Percentiles rank a stretch among this genome's conserved stretches.
Evolutionary conservation across 2,329 filamentous ascomycete genomes (phyloP).

Genomic region (Sporothrix globosa): DNA sequence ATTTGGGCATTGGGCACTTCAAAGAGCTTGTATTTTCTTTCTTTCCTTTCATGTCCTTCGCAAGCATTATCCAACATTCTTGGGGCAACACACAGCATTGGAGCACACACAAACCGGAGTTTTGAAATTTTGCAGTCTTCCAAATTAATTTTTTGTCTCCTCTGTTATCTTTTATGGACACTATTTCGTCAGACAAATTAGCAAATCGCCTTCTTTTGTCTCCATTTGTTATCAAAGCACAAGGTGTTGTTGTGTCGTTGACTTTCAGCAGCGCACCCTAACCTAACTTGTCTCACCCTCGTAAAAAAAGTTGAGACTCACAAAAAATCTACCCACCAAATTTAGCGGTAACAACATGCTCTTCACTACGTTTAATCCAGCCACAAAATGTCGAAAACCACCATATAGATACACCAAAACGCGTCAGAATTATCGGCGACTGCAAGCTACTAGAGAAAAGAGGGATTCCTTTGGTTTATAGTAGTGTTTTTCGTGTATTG

Average conservation of each 20-base stretch:
- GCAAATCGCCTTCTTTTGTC: neutral
- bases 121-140: neutral
- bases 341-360: too few relatives aligned
- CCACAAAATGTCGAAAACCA: too few relatives aligned
- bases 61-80: constrained; percentile 19
- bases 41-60: neutral
- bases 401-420: too few relatives aligned
- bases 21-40: neutral
- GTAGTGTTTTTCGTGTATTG: too few relatives aligned
- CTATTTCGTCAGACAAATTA: too few relatives aligned
- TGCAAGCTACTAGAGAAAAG: too few relatives aligned
- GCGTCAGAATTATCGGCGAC: too few relatives aligned
- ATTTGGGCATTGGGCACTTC: constrained; percentile 8
- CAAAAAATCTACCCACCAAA: too few relatives aligned
- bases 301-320: too few relatives aligned
- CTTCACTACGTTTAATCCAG: too few relatives aligned
- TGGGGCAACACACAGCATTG: constrained; percentile 25
- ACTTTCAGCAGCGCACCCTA: neutral
- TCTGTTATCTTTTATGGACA: neutral
- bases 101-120: constrained; percentile 9
- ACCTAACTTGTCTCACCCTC: too few relatives aligned
- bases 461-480: too few relatives aligned
- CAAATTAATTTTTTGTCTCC: neutral
- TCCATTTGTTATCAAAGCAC: constrained; percentile 1
- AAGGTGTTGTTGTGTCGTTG: neutral